These are phyloP conservation scores for Gyrodon lividus DNA, from an alignment of 768 basidiomycete genomes.

Conservation along the genomic window DNA sequence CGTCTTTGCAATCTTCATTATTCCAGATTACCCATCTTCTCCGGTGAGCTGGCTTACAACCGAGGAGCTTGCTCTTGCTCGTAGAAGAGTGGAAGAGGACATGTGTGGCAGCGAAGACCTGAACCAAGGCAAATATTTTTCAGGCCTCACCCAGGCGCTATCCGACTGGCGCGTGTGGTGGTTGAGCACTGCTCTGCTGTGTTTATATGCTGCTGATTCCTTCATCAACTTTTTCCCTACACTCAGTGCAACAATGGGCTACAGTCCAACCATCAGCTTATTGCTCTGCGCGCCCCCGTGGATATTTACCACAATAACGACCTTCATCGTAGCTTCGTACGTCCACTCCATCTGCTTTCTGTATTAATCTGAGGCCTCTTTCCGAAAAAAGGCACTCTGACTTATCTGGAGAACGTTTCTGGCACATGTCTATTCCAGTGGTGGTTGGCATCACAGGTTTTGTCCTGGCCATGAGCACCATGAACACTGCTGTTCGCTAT, in stretches of 20 bases:
- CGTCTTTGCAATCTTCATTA: conserved; percentile 52
- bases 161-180: conserved; percentile 80
- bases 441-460: conserved; percentile 55
- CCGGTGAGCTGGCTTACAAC: conserved; percentile 56
- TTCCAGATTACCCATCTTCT: conserved; percentile 68
- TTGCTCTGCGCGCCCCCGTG: neutral
- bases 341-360: conserved; percentile 52
- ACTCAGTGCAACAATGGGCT: conserved; percentile 66
- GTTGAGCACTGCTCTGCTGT: conserved; percentile 60
- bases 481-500: conserved; percentile 59
- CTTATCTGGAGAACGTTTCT: conserved; percentile 61
- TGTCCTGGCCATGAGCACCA: conserved; percentile 56
- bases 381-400: conserved; percentile 59
- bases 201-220: conserved; percentile 50
- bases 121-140: conserved; percentile 32
- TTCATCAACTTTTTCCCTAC: conserved; percentile 72
- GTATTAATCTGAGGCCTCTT: neutral
- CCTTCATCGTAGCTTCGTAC: conserved; percentile 51
- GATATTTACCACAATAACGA: conserved; percentile 53
- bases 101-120: conserved; percentile 36
- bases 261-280: conserved; percentile 38
- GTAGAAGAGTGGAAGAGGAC: conserved; percentile 59
- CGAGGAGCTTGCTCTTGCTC: conserved; percentile 51
- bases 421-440: conserved; percentile 61
- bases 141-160: conserved; percentile 54